A percentile compares a stretch with the other conserved stretches of the same genome.
Conservation (phyloP, 495 filamentous ascomycete species). For the Penicillium coprophilum region DNA sequence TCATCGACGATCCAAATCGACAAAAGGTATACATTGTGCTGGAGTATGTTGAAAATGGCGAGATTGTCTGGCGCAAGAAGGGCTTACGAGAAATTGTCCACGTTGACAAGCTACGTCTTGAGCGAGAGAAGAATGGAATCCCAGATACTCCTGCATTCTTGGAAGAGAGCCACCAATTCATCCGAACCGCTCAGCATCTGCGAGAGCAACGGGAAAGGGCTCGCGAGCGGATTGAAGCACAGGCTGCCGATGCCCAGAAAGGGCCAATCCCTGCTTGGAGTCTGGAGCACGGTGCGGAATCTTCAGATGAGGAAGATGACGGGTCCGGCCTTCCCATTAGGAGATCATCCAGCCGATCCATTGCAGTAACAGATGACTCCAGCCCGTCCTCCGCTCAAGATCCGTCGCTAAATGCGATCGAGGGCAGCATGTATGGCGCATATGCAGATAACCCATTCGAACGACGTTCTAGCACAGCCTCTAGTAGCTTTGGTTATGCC, state of each 20-base stretch:
- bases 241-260: conserved; percentile 44
- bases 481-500: conserved; percentile 51
- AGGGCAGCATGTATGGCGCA: conserved; percentile 73
- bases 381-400: conserved; percentile 49
- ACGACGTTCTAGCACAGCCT: conserved; percentile 47
- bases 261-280: conserved; percentile 64
- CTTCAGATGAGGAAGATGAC: conserved; percentile 54
- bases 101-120: conserved; percentile 75
- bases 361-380: conserved; percentile 32
- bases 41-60: conserved; percentile 89
- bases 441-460: conserved; percentile 59
- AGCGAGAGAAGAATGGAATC: conserved; percentile 66
- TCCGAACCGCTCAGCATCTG: conserved; percentile 55
- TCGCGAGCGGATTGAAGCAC: conserved; percentile 52
- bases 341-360: conserved; percentile 38
- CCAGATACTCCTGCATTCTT: conserved; percentile 49
- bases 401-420: conserved; percentile 55
- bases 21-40: conserved; percentile 98
- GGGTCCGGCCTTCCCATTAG: conserved; percentile 37
- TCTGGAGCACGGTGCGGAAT: conserved; percentile 73
- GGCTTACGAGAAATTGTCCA: conserved; percentile 75
- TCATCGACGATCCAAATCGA: conserved; percentile 92
- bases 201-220: conserved; percentile 58
- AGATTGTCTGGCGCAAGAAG: conserved; percentile 89
- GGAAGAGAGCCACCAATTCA: conserved; percentile 63